A percentile compares a stretch with the other conserved stretches of the same genome.
phyloP scores from a whole-genome alignment of 139 green algal species.

The Deuterostichococcus epilithicus region DNA sequence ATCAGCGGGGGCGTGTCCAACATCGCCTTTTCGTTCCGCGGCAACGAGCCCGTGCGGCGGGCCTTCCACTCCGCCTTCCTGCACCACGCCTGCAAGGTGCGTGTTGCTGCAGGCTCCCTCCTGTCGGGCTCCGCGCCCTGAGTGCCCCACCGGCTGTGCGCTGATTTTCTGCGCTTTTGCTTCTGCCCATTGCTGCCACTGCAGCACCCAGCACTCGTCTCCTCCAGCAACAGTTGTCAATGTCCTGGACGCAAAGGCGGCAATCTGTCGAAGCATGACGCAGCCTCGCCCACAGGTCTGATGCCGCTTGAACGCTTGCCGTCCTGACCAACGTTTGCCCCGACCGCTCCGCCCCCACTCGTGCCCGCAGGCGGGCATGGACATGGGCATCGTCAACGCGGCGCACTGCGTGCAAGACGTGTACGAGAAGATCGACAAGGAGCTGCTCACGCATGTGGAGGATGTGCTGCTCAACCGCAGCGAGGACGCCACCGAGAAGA shows the following conservation, averaged over 20 bases:
- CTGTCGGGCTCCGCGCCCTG: too few species aligned
- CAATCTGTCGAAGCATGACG: too few species aligned
- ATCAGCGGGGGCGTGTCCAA: conserved; percentile 97
- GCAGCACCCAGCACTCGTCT: too few species aligned
- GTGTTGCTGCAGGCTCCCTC: conserved; percentile 34
- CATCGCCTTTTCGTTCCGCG: conserved; percentile 97
- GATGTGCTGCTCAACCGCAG: conserved; percentile 97
- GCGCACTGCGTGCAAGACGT: conserved; percentile 75
- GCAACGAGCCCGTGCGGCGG: conserved; percentile 92
- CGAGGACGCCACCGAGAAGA: conserved; percentile 92
- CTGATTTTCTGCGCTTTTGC: too few species aligned
- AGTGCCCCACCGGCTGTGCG: too few species aligned
- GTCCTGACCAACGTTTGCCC: too few species aligned
- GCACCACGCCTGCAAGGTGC: conserved; percentile 85
- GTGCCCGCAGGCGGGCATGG: conserved; percentile 78
- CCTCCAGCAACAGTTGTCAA: too few species aligned
- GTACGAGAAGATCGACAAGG: conserved; percentile 96
- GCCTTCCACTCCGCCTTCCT: conserved; percentile 94
- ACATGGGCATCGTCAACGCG: conserved; percentile 99
- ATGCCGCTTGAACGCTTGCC: too few species aligned
- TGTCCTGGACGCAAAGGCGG: too few species aligned
- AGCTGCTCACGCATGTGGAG: conserved; percentile 94
- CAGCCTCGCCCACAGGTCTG: too few species aligned
- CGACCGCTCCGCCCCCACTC: too few species aligned
- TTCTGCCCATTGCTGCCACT: too few species aligned